Conservation (phyloP, 1,139 yeast genomes). For the Pichia sp. region DNA sequence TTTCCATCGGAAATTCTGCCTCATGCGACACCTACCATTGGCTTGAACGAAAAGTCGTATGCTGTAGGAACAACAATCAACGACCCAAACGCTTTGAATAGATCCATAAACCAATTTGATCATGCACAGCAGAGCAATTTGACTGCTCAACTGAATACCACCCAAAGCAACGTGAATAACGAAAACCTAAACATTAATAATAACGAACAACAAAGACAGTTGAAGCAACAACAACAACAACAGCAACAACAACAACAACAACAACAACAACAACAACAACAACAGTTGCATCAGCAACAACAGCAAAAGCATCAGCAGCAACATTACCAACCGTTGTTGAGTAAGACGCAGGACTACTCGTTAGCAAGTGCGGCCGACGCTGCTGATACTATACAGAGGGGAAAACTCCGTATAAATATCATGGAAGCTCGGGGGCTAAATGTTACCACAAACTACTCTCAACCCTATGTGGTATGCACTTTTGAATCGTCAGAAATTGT, state of each 20-base stretch:
- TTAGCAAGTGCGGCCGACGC: conserved; percentile 21
- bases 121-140: conserved; percentile 26
- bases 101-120: conserved; percentile 28
- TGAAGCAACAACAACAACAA: conserved; percentile 18
- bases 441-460: conserved; percentile 49
- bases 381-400: conserved; percentile 52
- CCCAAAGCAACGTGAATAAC: conserved; percentile 2
- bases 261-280: conserved; percentile 30
- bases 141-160: conserved; percentile 25
- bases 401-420: conserved; percentile 76
- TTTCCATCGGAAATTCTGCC: conserved; percentile 35
- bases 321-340: conserved; percentile 1
- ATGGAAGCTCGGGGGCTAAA: conserved; percentile 70
- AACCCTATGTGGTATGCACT: conserved; percentile 90
- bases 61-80: conserved; percentile 65
- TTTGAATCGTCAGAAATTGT: conserved; percentile 91
- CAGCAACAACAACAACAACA: conserved; percentile 35
- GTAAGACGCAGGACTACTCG: conserved; percentile 13
- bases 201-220: conserved; percentile 1
- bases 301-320: no score
- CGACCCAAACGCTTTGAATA: conserved; percentile 28
- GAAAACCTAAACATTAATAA: conserved; percentile 5
- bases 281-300: no score
- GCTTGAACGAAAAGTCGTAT: conserved; percentile 55
- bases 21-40: conserved; percentile 59